phyloP scores from a whole-genome alignment of 177 flowering plant genomes.

The Telopea speciosissima region DNA sequence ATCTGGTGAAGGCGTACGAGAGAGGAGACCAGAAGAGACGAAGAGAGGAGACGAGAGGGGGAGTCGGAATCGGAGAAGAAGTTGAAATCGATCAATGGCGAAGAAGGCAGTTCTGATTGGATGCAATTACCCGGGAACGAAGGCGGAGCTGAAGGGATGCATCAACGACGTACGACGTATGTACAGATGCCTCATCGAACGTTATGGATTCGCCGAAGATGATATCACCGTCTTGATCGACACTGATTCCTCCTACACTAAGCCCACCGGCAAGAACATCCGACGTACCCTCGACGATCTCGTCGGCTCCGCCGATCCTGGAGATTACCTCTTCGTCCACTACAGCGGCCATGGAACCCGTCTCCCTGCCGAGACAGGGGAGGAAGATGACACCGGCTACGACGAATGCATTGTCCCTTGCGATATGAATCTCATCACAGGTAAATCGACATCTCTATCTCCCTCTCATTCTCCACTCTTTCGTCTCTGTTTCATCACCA shows the following conservation, averaged over 20 bases:
- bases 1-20: too few species aligned
- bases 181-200: conserved; percentile 48
- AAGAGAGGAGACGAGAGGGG: background rate
- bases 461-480: background rate
- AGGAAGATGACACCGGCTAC: conserved; percentile 88
- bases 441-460: conserved; percentile 21
- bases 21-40: background rate
- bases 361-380: conserved; percentile 95
- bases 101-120: conserved; percentile 30
- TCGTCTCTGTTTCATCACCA: too few species aligned
- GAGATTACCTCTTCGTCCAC: conserved; percentile 77
- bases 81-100: conserved; percentile 8
- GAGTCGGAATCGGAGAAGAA: background rate
- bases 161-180: conserved; percentile 79
- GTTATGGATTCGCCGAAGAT: conserved; percentile 61
- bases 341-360: conserved; percentile 98
- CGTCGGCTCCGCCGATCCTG: conserved; percentile 48
- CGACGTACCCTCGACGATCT: conserved; percentile 48
- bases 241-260: conserved; percentile 59
- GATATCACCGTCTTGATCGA: conserved; percentile 79
- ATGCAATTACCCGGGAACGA: conserved; percentile 51
- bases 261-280: conserved; percentile 93
- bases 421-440: conserved; percentile 96
- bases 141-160: conserved; percentile 91
- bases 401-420: conserved; percentile 95